phyloP scores from a whole-genome alignment of 2,329 filamentous ascomycete species.

The Fusarium citri region DNA sequence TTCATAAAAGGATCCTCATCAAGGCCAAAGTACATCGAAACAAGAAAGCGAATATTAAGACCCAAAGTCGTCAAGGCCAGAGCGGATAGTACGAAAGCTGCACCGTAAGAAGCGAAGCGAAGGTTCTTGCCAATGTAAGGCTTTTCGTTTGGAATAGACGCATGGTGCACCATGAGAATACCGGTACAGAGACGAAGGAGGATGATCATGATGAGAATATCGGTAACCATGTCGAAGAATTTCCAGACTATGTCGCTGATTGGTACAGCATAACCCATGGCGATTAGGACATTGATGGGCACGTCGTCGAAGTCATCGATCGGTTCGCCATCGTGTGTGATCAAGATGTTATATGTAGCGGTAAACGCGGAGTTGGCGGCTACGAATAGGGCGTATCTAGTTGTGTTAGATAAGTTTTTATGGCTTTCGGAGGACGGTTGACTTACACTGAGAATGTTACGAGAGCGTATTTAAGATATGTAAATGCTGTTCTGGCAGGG shows the following conservation, averaged over 20 bases:
- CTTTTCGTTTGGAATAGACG: neutral
- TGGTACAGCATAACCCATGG: neutral
- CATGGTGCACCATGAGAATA: conserved; percentile 30
- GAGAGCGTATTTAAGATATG: conserved; percentile 43
- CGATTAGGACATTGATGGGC: neutral
- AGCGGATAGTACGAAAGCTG: conserved; percentile 24
- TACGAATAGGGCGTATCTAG: neutral
- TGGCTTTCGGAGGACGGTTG: neutral
- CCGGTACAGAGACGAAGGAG: conserved; percentile 41
- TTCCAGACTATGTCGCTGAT: neutral
- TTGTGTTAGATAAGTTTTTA: neutral
- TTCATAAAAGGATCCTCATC: neutral
- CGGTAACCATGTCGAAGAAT: conserved; percentile 15
- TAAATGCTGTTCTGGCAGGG: conserved; percentile 41
- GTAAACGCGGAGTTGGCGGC: neutral
- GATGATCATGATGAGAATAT: conserved; percentile 42
- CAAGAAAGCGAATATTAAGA: conserved; percentile 27
- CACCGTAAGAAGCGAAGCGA: conserved; percentile 24
- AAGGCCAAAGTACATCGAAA: neutral
- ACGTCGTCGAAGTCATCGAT: neutral
- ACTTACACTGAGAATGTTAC: conserved; percentile 43
- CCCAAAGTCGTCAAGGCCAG: conserved; percentile 35
- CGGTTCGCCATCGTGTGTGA: neutral
- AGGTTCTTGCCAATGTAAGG: conserved; percentile 23
- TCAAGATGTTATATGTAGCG: neutral